Evolutionary conservation across 352 stramenopile genomes (phyloP).

Genomic region (Phytophthora brassicae): DNA sequence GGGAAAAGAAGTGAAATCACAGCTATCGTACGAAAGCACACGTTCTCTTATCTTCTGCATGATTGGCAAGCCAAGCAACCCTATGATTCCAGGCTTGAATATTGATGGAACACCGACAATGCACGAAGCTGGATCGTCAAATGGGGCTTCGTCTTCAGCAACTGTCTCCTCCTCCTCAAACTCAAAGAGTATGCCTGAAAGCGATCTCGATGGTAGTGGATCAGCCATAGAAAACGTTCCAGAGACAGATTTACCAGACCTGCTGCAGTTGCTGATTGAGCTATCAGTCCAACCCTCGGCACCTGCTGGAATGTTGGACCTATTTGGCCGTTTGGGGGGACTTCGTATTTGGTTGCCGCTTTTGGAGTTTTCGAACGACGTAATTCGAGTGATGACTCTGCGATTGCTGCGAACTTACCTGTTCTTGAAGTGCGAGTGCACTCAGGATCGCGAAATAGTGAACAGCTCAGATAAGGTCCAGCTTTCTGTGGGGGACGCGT

Average conservation of each 20-base stretch:
- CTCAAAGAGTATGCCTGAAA: conserved; percentile 64
- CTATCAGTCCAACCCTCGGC: conserved; percentile 72
- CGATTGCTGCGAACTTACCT: conserved; percentile 79
- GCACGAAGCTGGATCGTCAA: conserved; percentile 47
- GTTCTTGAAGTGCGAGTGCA: conserved; percentile 74
- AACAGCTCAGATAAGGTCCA: conserved; percentile 74
- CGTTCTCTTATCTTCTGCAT: conserved; percentile 84
- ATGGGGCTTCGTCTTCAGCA: conserved; percentile 40
- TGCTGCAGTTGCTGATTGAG: conserved; percentile 79
- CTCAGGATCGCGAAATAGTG: conserved; percentile 59
- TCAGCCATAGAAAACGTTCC: conserved; percentile 76
- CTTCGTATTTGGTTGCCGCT: conserved; percentile 83
- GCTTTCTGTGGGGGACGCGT: conserved; percentile 74
- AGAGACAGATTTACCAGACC: conserved; percentile 68
- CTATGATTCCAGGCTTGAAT: conserved; percentile 62
- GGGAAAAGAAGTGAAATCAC: conserved; percentile 65
- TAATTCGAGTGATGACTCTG: conserved; percentile 80
- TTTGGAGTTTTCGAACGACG: conserved; percentile 71
- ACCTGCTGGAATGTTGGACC: conserved; percentile 64
- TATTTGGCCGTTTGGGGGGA: conserved; percentile 75
- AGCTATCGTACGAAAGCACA: conserved; percentile 84
- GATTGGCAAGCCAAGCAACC: conserved; percentile 81
- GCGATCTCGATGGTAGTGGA: conserved; percentile 60
- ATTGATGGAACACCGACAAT: conserved; percentile 58
- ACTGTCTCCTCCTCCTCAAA: conserved; percentile 36